Evolutionary conservation across 179 eudicot genomes (phyloP), one percentile per base, ranked within the genome.

Genomic region (Silene vulgaris): DNA sequence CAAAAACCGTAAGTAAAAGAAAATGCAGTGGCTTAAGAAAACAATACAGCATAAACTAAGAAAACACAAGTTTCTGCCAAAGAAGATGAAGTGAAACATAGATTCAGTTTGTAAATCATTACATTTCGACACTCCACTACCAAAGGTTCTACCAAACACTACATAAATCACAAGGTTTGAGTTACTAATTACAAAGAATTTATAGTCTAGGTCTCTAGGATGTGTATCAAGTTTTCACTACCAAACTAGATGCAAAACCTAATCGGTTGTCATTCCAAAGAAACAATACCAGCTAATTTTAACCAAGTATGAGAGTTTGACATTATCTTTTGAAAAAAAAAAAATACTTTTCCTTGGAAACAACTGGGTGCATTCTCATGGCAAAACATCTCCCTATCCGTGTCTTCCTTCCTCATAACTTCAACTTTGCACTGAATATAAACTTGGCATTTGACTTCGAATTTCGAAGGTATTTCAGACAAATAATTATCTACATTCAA

Each of bases 31-130:
- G 16, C 37, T 52, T 8, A 21, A 71, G 57, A 4, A 75, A 68
- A 57, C 69, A 73, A 12, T 45, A 79, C 43, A 57, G 45, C n/a
- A 13, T 28, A 69, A 56, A 32, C 35, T 13, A 76, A 69, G 68
- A 26, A n/a, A 59, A 20, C 63, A 8, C 0, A 32, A 45, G 23
- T 37, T 19, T 70, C 14, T 35, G 17, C 67, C 57, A 17, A 14
- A 2, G 26, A 26, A 37, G 74, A 52, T 56, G 19, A 32, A 69
- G 16, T 14, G 37, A 23, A 68, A 28, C 37, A 14, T 48, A 11
- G 59, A 74, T 32, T 43, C 14, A 40, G 28, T 19, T 45, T 20
- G 72, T 37, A 68, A 68, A 11, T 26, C 13, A 9, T 21, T 11
- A 16, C 69, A 35, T 14, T 68, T 17, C 28, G 16, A 8, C 28